Conservation (phyloP, 768 basidiomycete species). For the Cyclocybe aegerita region DNA sequence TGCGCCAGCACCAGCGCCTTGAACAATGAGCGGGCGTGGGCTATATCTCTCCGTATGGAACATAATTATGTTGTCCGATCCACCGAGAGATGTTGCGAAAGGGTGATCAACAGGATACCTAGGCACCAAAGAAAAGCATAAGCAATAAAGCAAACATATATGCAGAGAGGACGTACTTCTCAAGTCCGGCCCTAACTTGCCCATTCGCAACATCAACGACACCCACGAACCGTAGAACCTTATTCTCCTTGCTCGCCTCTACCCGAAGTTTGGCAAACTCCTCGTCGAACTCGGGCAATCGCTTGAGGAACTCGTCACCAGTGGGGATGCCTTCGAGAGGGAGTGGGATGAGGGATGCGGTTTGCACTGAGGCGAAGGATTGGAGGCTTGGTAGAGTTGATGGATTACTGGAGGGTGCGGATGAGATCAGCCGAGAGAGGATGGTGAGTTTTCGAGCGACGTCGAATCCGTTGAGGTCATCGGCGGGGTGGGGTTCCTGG, state of each 20-base stretch:
- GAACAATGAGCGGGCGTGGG: conserved; percentile 85
- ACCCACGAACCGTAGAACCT: conserved; percentile 91
- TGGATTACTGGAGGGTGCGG: conserved; percentile 29
- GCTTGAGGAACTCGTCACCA: conserved; percentile 80
- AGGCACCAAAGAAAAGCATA: not conserved
- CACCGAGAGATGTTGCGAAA: conserved; percentile 93
- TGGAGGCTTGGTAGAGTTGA: conserved; percentile 53
- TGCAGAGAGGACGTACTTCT: conserved; percentile 60
- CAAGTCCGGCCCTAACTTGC: conserved; percentile 82
- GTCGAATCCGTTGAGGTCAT: conserved; percentile 95
- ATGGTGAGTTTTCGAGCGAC: conserved; percentile 98
- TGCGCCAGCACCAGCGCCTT: conserved; percentile 97
- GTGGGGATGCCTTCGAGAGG: conserved; percentile 64
- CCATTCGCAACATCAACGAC: conserved; percentile 80
- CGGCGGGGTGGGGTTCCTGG: conserved; percentile 96
- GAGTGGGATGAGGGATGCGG: conserved; percentile 81
- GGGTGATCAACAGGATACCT: conserved; percentile 91
- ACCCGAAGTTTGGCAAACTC: conserved; percentile 76
- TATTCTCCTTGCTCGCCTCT: conserved; percentile 75
- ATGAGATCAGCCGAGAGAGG: conserved; percentile 76
- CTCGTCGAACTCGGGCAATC: conserved; percentile 80
- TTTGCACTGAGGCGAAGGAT: conserved; percentile 83
- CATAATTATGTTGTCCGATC: conserved; percentile 97
- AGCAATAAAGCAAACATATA: not conserved
- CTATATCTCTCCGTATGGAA: conserved; percentile 95